phyloP scores from a whole-genome alignment of 352 stramenopile genomes.

The Sclerospora graminicola region DNA sequence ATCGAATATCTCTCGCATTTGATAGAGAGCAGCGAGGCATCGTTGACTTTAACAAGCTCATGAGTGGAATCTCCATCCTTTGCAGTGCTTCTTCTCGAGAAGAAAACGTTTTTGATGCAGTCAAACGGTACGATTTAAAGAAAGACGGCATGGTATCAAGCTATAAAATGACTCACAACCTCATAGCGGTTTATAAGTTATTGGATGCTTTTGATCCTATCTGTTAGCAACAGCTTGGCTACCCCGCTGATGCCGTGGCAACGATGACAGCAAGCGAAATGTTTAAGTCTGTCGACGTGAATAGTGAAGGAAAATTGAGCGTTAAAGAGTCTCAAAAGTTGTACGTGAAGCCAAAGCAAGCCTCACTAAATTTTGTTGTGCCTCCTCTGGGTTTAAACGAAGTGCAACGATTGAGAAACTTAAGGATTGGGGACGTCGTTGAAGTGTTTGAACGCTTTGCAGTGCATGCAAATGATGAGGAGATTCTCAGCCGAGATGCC shows the following conservation, averaged over 20 bases:
- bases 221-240: conserved; percentile 40
- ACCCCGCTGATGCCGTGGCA: conserved; percentile 54
- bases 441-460: conserved; percentile 84
- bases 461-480: conserved; percentile 46
- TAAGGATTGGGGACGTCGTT: conserved; percentile 72
- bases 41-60: conserved; percentile 69
- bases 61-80: conserved; percentile 60
- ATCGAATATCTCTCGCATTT: conserved; percentile 71
- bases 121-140: conserved; percentile 81
- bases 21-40: conserved; percentile 61
- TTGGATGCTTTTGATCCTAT: conserved; percentile 65
- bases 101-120: conserved; percentile 61
- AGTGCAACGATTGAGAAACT: conserved; percentile 72
- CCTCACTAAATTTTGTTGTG: conserved; percentile 61
- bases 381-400: conserved; percentile 71
- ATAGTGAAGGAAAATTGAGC: conserved; percentile 74
- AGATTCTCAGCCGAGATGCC: conserved; percentile 43
- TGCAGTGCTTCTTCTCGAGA: conserved; percentile 46
- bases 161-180: conserved; percentile 79
- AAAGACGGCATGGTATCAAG: conserved; percentile 74
- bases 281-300: conserved; percentile 81
- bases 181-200: conserved; percentile 74
- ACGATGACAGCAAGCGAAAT: conserved; percentile 58
- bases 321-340: conserved; percentile 82
- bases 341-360: conserved; percentile 60